Evolutionary conservation across 2,329 filamentous ascomycete genomes (phyloP).

Genomic region (Epichloe amarillans): DNA sequence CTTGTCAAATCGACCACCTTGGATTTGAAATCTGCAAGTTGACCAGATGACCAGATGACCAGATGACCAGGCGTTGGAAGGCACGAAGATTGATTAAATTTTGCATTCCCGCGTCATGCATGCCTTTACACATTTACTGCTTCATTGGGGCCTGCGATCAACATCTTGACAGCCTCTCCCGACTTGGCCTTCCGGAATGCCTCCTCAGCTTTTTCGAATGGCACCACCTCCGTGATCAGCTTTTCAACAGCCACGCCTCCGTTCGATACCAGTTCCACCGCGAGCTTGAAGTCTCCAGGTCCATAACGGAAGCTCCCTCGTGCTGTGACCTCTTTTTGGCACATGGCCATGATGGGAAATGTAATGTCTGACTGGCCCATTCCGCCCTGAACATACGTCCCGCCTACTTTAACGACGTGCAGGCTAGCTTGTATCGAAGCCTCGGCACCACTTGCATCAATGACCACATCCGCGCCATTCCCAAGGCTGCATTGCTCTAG

Average conservation of each 20-base stretch:
- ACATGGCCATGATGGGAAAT: slow-evolving; percentile 65
- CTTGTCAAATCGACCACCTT: no score
- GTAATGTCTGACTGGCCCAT: no score
- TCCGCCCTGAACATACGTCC: no score
- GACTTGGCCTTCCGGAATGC: slow-evolving; percentile 78
- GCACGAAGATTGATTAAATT: no score
- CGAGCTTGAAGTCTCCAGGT: slow-evolving; percentile 73
- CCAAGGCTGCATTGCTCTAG: slow-evolving; percentile 49
- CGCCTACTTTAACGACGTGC: slow-evolving; percentile 13
- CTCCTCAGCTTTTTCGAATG: slow-evolving; percentile 69
- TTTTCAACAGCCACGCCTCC: slow-evolving; percentile 70
- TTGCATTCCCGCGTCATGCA: no score
- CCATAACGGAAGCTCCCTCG: slow-evolving; percentile 85
- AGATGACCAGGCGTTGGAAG: no score
- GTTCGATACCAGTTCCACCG: slow-evolving; percentile 59
- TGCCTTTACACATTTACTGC: not conserved
- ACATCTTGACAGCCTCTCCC: slow-evolving; percentile 60
- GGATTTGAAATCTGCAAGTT: no score
- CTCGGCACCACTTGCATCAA: slow-evolving; percentile 70
- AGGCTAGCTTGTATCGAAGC: slow-evolving; percentile 63
- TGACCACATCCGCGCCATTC: slow-evolving; percentile 59
- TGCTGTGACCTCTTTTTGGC: slow-evolving; percentile 75
- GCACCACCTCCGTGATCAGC: slow-evolving; percentile 63
- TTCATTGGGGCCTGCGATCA: slow-evolving; percentile 53
- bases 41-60: no score